Evolutionary conservation across 2,329 filamentous ascomycete genomes (phyloP), one percentile per base, ranked within the genome.

Genomic region (Dactylonectria macrodidyma): DNA sequence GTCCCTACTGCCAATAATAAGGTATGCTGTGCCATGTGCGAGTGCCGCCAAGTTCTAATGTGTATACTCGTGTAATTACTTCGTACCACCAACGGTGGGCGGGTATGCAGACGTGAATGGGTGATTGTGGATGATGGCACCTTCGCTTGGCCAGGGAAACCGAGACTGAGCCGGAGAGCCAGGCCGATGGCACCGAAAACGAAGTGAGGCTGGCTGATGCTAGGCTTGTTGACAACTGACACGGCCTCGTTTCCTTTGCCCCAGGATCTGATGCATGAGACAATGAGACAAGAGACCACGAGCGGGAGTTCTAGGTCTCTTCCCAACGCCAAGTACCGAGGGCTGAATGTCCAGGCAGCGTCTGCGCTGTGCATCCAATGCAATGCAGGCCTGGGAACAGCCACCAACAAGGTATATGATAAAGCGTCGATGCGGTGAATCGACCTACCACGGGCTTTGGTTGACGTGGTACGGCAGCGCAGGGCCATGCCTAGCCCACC

Each of bases 151-250:
- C 51, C 33, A 33, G 51, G 51, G 30, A 54, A 10, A 36, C 26
- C 7, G 50, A 34, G 19, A 34, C 26, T 9, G 9, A 26, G 22
- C 50, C 30, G 50, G 44, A 46, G n/a, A 46, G 14, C 8, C 19
- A 12, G 46, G 19, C 46, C 46, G 46, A 24, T 22, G 46, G 16
- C 33, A 19, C n/a, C 41, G 41, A 44, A 44, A 44, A 44, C 41
- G 41, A 34, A 54, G 33, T 38, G 51, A 54, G 51, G 51, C 51
- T 54, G 33, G 51, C 51, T 54, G 33, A 54, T 54, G 51, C 51
- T 30, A 54, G 51, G 51, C 51, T 54, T 54, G 33, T n/a, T 33
- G 51, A 54, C 33, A 54, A 36, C 51, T 38, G 33, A 22, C 33
- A 19, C 8, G 36, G 4, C n/a, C 30, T 30, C 51, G 19, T 54